Percentiles rank a stretch among this genome's conserved stretches.
phyloP scores from a whole-genome alignment of 164 flowering plant genomes.

The Protea cynaroides region DNA sequence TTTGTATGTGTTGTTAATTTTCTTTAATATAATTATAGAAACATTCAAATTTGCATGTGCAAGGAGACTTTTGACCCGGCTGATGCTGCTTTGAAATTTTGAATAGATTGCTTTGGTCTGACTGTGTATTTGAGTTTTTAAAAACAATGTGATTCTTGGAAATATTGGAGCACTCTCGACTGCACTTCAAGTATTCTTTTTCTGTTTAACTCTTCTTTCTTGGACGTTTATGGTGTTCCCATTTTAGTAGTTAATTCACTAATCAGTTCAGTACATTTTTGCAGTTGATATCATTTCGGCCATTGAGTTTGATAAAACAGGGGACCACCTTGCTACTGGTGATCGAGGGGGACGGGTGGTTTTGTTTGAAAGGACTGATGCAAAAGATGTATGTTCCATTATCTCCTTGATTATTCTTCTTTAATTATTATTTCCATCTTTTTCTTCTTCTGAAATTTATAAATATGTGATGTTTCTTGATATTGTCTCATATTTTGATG shows the following conservation, averaged over 20 bases:
- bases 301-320: slow-evolving; percentile 58
- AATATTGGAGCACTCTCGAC: neutral
- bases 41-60: too few species aligned
- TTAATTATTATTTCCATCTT: neutral
- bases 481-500: neutral
- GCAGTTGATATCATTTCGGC: slow-evolving; percentile 58
- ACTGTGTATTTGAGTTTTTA: too few species aligned
- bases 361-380: slow-evolving; percentile 56
- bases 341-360: slow-evolving; percentile 74
- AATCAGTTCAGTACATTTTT: slow-evolving; percentile 7
- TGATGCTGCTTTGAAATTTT: too few species aligned
- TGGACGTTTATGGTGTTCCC: neutral
- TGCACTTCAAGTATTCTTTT: neutral
- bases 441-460: neutral
- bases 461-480: neutral
- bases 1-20: too few species aligned
- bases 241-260: slow-evolving; percentile 4
- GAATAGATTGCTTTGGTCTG: too few species aligned
- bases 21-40: too few species aligned
- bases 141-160: too few species aligned
- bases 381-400: slow-evolving; percentile 16
- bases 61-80: too few species aligned
- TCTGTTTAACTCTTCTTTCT: neutral
- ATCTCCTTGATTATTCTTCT: too few species aligned
- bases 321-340: slow-evolving; percentile 66